Base-by-base conservation (phyloP, 768 basidiomycete species). In the Boletus rubroflammeus region DNA sequence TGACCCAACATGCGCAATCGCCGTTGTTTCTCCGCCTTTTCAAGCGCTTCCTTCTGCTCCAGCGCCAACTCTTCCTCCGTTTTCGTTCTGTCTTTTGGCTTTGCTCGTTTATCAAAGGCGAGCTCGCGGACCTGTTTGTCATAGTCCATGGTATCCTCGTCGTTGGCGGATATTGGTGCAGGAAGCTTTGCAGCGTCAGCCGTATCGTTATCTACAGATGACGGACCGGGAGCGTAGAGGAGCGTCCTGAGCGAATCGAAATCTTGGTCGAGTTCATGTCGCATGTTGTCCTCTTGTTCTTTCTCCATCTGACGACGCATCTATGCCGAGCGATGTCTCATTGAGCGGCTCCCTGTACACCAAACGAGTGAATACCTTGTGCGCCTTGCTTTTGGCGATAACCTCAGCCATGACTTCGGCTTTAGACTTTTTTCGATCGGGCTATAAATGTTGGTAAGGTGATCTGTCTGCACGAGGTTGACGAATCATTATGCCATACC, bases 351-450 rank as follows among this genome's bases (percentile, higher is more conserved):
- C 14, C 13, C 9, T 5, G 19, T 26, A 43, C 4, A 31, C 7
- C n/a, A 34, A 23, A 51, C 2, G 34, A 44, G 32, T 11, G 7
- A 35, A 67, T 61, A 93, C 96, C 77, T 96, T 98, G 75, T 98
- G 85, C 47, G 86, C 84, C 72, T 99, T 99, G 73, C 93, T 95
- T 73, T 98, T 99, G 1, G 93, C 90, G 42, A 99, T 92, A 32
- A 99, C 90, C 69, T 99, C 97, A 0, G 90, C 83, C 97, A 99
- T 98, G 56, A 98, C 91, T 65, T 99, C 95, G 2, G 90, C 87
- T 72, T 96, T 97, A 5, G 86, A 83, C 73, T 91, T 96, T 72
- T 96, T 97, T 55, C 85, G 77, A 43, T 82, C 81, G 8, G 88
- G 88, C 90, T 94, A 63, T 45, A 39, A 43, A 55, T 14, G 49